phyloP scores from a whole-genome alignment of 495 filamentous ascomycete species.

The Letharia lupina region DNA sequence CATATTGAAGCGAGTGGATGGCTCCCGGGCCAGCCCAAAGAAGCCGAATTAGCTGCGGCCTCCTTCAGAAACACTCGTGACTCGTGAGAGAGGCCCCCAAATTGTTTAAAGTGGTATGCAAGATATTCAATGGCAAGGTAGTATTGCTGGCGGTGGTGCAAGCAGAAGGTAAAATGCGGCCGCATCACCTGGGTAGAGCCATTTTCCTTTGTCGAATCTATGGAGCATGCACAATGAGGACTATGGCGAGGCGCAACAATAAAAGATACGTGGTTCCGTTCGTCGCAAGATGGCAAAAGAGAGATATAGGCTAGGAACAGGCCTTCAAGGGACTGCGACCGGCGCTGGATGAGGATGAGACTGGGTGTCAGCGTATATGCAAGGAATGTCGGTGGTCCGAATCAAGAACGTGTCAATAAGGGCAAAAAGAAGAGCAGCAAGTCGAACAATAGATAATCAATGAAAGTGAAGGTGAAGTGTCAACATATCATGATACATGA shows the following conservation, averaged over 20 bases:
- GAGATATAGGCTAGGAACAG: neutral
- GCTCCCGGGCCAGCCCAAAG: conserved; percentile 17
- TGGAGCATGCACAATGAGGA: conserved; percentile 7
- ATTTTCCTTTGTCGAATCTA: conserved; percentile 7
- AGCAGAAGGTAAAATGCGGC: neutral
- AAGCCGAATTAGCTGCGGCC: neutral
- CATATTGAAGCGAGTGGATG: conserved; percentile 43
- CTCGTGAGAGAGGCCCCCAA: neutral
- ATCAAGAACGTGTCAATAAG: neutral
- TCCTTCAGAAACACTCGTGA: neutral
- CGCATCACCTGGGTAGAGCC: neutral
- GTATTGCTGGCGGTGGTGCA: neutral
- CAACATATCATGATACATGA: neutral
- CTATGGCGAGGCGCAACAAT: neutral
- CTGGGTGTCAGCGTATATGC: conserved; percentile 4
- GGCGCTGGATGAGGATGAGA: conserved; percentile 3
- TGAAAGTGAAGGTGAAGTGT: conserved; percentile 2
- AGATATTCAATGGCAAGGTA: neutral
- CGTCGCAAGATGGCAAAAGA: neutral
- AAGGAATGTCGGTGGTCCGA: conserved; percentile 2
- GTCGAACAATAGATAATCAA: neutral
- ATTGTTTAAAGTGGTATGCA: neutral
- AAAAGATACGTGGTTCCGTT: neutral
- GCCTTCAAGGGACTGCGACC: neutral
- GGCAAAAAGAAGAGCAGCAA: neutral